Conservation (phyloP, 2,329 filamentous ascomycete genomes). For the Cladobotryum protrusum region DNA sequence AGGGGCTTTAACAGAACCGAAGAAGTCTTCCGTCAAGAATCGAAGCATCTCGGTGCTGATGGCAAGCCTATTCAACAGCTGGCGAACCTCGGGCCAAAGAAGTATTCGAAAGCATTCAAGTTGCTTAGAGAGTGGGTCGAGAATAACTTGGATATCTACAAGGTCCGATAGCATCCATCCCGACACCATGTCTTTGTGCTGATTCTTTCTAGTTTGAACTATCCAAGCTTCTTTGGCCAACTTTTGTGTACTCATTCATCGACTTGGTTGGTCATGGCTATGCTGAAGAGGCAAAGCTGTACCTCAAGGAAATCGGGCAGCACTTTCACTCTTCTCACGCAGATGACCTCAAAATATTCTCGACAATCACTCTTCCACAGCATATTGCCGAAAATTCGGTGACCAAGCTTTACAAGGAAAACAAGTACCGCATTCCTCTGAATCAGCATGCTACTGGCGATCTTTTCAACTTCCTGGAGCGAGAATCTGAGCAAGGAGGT, state of each 20-base stretch:
- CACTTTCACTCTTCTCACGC: slow-evolving; percentile 72
- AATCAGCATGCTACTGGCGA: slow-evolving; percentile 78
- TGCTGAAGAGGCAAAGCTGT: slow-evolving; percentile 63
- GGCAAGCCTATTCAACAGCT: slow-evolving; percentile 66
- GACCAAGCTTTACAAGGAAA: slow-evolving; percentile 75
- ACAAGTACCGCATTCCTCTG: slow-evolving; percentile 86
- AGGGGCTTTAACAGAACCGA: slow-evolving; percentile 92
- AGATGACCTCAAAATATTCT: slow-evolving; percentile 73
- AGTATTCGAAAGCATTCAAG: slow-evolving; percentile 69
- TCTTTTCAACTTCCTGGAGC: slow-evolving; percentile 81
- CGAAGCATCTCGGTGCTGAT: slow-evolving; percentile 72
- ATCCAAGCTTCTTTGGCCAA: slow-evolving; percentile 79
- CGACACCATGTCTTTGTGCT: neutral
- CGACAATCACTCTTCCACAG: slow-evolving; percentile 65
- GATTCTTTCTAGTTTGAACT: slow-evolving; percentile 63
- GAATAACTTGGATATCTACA: slow-evolving; percentile 89
- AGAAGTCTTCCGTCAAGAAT: slow-evolving; percentile 86
- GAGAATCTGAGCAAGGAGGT: slow-evolving; percentile 76
- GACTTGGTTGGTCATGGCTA: slow-evolving; percentile 70
- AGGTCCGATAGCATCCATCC: slow-evolving; percentile 44
- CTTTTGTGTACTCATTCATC: slow-evolving; percentile 90
- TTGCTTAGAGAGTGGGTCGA: slow-evolving; percentile 79
- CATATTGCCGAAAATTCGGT: slow-evolving; percentile 72
- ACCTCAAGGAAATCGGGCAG: slow-evolving; percentile 61
- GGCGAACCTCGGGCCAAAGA: slow-evolving; percentile 67